A percentile compares a stretch with the other conserved stretches of the same genome.
phyloP scores from a whole-genome alignment of 345 rosid species.

The Murraya koenigii region DNA sequence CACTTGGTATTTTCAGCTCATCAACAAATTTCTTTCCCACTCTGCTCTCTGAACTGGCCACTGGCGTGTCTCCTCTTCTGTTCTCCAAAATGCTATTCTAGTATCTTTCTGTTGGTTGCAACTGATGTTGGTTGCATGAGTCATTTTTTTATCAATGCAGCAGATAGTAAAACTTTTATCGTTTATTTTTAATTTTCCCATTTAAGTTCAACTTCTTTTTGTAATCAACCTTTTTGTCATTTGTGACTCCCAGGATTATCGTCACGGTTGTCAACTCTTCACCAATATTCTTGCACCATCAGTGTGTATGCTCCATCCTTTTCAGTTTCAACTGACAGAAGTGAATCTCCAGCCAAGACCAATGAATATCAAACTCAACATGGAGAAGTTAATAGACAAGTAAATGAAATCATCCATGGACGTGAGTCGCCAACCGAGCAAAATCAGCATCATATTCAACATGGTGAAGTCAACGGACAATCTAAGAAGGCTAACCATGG shows the following conservation, averaged over 20 bases:
- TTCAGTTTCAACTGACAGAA: conserved; percentile 54
- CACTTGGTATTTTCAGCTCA: conserved; percentile 40
- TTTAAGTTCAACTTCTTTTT: conserved; percentile 17
- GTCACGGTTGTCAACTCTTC: conserved; percentile 34
- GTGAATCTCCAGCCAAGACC: conserved; percentile 49
- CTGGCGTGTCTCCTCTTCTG: not conserved
- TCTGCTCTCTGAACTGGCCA: not conserved
- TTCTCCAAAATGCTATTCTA: not conserved
- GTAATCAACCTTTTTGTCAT: not conserved
- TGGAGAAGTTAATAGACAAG: conserved; percentile 29
- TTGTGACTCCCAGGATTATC: conserved; percentile 40
- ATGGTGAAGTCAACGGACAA: conserved; percentile 15
- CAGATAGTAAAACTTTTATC: not conserved
- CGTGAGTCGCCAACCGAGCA: conserved; percentile 32
- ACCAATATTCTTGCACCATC: conserved; percentile 51
- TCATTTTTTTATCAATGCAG: not conserved
- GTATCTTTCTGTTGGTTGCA: not conserved
- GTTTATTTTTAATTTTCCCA: not conserved
- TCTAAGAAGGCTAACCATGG: conserved; percentile 32
- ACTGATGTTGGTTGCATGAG: not conserved
- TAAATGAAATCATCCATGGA: conserved; percentile 29
- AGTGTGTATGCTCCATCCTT: conserved; percentile 62
- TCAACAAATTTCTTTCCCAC: not conserved
- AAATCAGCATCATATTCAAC: conserved; percentile 18
- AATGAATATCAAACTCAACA: conserved; percentile 30